Conservation (phyloP, 2,329 filamentous ascomycete genomes). For the Gnomoniopsis smithogilvyi region DNA sequence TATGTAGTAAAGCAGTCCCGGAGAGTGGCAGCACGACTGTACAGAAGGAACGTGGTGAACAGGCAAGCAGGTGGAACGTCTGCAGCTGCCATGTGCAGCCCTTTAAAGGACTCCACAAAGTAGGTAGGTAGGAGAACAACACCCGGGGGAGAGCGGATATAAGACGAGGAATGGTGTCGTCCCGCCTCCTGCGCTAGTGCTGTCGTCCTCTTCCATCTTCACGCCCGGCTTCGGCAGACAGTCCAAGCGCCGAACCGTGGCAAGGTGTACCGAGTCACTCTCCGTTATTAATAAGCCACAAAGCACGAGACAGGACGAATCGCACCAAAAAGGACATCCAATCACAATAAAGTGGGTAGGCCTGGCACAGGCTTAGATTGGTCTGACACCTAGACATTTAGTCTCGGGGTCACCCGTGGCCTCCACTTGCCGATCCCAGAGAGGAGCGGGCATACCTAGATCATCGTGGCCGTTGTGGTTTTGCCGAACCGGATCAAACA, state of each 20-base stretch:
- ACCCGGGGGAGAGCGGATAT: too few relatives aligned
- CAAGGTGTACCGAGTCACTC: not conserved
- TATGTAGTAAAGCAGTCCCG: not conserved
- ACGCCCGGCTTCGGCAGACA: not conserved
- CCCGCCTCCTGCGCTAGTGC: not conserved
- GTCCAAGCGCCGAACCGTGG: constrained; percentile 4
- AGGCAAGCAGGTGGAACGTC: not conserved
- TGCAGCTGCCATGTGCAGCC: not conserved
- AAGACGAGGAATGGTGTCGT: not conserved
- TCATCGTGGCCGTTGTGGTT: too few relatives aligned
- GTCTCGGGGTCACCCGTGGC: too few relatives aligned
- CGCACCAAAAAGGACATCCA: not conserved
- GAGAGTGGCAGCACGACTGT: not conserved
- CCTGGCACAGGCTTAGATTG: too few relatives aligned
- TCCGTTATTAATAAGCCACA: not conserved
- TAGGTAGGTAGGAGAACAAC: not conserved
- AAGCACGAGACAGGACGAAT: too few relatives aligned
- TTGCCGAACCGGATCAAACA: too few relatives aligned
- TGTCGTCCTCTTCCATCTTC: not conserved
- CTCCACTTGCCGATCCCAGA: too few relatives aligned
- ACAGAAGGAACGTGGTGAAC: not conserved
- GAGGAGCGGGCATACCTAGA: too few relatives aligned
- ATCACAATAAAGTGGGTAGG: too few relatives aligned
- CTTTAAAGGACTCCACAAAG: not conserved
- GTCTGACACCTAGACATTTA: too few relatives aligned